phyloP scores from a whole-genome alignment of 108 stramenopile genomes.

The Pseudonitzschia pungens region DNA sequence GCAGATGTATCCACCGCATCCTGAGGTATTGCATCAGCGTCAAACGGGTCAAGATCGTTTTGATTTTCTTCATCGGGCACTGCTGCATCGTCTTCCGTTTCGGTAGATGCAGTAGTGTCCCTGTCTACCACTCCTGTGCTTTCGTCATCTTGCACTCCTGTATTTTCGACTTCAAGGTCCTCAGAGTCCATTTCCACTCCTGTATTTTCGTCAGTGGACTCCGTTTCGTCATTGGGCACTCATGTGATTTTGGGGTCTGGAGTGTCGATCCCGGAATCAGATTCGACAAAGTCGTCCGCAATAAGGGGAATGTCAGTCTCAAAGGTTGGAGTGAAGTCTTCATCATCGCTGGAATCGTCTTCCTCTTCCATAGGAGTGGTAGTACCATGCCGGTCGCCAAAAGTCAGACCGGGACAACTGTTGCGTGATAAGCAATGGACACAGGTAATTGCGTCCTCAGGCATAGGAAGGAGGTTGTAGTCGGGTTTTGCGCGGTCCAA shows the following conservation, averaged over 20 bases:
- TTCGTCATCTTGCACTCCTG: conserved; percentile 5
- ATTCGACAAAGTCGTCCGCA: neutral
- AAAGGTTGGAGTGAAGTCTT: neutral
- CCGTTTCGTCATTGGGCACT: conserved; percentile 1
- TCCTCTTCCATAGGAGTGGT: neutral
- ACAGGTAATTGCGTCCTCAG: neutral
- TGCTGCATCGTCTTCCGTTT: neutral
- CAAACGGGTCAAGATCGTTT: no score
- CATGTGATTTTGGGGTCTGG: neutral
- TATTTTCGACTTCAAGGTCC: conserved; percentile 12
- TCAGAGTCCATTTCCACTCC: no score
- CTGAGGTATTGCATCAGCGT: no score
- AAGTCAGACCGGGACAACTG: neutral
- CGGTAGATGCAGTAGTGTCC: neutral
- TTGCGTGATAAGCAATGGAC: neutral
- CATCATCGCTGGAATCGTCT: neutral
- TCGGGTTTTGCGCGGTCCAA: conserved; percentile 6
- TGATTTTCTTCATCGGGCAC: no score
- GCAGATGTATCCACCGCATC: no score
- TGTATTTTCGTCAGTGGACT: no score
- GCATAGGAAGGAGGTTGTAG: neutral
- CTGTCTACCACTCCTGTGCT: conserved; percentile 4
- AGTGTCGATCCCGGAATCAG: neutral
- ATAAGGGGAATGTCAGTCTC: neutral
- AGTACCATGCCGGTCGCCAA: neutral